Conservation (phyloP, 1,284 basidiomycete species). For the Sporisorium graminicola region DNA sequence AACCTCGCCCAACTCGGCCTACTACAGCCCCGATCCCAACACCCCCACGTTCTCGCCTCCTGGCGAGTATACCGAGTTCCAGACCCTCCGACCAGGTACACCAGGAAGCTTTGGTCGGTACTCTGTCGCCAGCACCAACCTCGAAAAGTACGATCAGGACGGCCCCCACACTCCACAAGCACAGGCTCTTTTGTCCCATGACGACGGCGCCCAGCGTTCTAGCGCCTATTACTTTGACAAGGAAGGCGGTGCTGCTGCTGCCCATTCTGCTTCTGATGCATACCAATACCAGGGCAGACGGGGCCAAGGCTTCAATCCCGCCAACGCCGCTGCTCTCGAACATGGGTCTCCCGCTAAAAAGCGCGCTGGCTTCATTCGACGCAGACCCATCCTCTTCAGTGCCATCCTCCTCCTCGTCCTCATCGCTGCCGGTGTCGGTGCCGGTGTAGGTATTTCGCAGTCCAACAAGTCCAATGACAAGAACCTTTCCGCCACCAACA, state of each 20-base stretch:
- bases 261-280: conserved; percentile 14
- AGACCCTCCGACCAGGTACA: conserved; percentile 44
- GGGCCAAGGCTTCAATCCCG: conserved; percentile 45
- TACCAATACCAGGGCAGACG: conserved; percentile 37
- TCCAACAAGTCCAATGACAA: conserved; percentile 40
- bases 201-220: conserved; percentile 13
- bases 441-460: conserved; percentile 41
- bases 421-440: conserved; percentile 49
- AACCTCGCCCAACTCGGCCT: conserved; percentile 18
- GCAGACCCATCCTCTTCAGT: conserved; percentile 36
- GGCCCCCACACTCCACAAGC: conserved; percentile 27
- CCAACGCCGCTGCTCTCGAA: conserved; percentile 26
- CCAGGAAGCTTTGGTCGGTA: conserved; percentile 38
- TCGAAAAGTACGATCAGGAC: conserved; percentile 41
- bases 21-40: conserved; percentile 45
- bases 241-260: conserved; percentile 38
- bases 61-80: conserved; percentile 46
- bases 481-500: conserved; percentile 23
- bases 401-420: conserved; percentile 43
- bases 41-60: conserved; percentile 50
- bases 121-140: conserved; percentile 32
- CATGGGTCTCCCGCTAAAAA: conserved; percentile 15
- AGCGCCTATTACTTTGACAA: conserved; percentile 58
- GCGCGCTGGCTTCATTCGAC: conserved; percentile 33
- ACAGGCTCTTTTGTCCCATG: conserved; percentile 25